These are phyloP conservation scores for Pistacia integerrima DNA, from an alignment of 345 rosid genomes.

Conservation along the genomic window DNA sequence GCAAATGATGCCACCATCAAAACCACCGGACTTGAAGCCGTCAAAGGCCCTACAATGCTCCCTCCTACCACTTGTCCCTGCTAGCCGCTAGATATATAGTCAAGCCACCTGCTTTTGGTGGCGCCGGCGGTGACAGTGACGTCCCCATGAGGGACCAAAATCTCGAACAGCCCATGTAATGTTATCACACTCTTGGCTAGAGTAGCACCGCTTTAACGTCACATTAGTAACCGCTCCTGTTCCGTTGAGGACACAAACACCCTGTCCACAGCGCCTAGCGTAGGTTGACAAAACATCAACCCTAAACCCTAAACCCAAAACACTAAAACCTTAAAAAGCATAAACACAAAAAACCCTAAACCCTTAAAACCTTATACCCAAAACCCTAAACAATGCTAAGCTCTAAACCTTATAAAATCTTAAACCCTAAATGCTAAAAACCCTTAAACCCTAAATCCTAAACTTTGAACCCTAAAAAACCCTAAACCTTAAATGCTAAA, in stretches of 20 bases:
- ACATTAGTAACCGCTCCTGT: conserved; percentile 68
- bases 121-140: conserved; percentile 71
- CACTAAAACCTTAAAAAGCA: too few species aligned
- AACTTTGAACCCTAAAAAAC: too few species aligned
- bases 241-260: conserved; percentile 63
- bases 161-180: conserved; percentile 72
- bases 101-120: conserved; percentile 65
- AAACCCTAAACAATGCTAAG: too few species aligned
- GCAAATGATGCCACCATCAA: conserved; percentile 73
- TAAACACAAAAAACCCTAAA: too few species aligned
- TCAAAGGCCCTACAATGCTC: conserved; percentile 62
- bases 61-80: conserved; percentile 83
- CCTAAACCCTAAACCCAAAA: too few species aligned
- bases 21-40: conserved; percentile 70
- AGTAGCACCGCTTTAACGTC: conserved; percentile 56
- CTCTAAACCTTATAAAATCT: too few species aligned
- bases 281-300: conserved; percentile 52
- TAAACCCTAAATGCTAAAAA: too few species aligned
- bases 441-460: too few species aligned
- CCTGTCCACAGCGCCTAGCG: conserved; percentile 63
- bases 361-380: too few species aligned
- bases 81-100: conserved; percentile 62
- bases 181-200: conserved; percentile 61
- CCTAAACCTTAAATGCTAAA: too few species aligned
- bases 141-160: conserved; percentile 65